Conservation (phyloP, 306 rosid species). For the Boehmeria nivea region DNA sequence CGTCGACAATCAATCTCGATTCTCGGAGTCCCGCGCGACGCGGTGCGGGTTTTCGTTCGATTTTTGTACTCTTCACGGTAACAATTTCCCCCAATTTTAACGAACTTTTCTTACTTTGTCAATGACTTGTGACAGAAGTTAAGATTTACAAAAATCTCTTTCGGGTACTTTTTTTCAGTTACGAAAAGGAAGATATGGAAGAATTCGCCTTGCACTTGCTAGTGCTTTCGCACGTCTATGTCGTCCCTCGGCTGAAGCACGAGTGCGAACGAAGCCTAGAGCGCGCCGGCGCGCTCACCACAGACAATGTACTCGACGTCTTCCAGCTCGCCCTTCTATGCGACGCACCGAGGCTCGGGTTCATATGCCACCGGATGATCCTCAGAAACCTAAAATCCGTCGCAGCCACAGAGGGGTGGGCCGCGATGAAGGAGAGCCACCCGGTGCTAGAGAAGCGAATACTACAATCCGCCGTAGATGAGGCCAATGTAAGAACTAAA, state of each 20-base stretch:
- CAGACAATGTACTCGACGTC: constrained; percentile 61
- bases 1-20: constrained; percentile 44
- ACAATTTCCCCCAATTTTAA: neutral
- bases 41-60: constrained; percentile 74
- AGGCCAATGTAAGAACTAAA: constrained; percentile 49
- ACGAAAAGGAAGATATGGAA: constrained; percentile 65
- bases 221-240: constrained; percentile 67
- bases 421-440: constrained; percentile 64
- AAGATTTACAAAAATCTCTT: too few relatives aligned
- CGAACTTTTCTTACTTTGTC: too few relatives aligned
- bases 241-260: constrained; percentile 72
- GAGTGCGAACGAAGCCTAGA: constrained; percentile 58
- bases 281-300: constrained; percentile 35
- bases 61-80: constrained; percentile 73
- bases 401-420: constrained; percentile 69
- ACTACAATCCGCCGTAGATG: constrained; percentile 39
- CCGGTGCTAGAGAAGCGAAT: constrained; percentile 63
- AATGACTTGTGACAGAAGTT: too few relatives aligned
- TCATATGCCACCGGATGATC: constrained; percentile 69
- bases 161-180: constrained; percentile 32
- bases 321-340: constrained; percentile 81
- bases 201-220: constrained; percentile 50
- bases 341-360: constrained; percentile 74
- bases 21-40: constrained; percentile 62
- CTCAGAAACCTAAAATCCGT: constrained; percentile 49